Conservation (phyloP, 257 asterid species). For the Solanum habrochaites region DNA sequence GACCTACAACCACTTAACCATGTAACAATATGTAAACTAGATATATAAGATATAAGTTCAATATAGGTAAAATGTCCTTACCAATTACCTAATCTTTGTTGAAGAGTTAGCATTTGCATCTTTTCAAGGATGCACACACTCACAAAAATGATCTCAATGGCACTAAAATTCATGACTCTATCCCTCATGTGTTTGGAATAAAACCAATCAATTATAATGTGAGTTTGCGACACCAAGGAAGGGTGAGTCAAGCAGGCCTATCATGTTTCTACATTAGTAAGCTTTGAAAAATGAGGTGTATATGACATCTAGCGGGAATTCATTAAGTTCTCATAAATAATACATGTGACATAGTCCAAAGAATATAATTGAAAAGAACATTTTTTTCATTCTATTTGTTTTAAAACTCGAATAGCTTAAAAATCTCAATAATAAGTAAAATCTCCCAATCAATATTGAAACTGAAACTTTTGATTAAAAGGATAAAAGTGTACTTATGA, state of each 20-base stretch:
- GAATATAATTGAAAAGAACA: neutral
- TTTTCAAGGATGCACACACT: neutral
- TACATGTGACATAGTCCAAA: fast-evolving
- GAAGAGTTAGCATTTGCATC: neutral
- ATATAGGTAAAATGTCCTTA: neutral
- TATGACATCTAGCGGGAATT: neutral
- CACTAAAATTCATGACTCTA: neutral
- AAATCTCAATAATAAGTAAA: neutral
- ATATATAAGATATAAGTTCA: neutral
- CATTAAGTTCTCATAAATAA: neutral
- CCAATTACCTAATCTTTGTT: neutral
- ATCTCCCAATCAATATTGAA: neutral
- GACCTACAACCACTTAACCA: neutral
- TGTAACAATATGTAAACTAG: neutral
- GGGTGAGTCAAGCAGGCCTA: neutral
- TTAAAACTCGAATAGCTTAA: neutral
- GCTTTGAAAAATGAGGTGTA: neutral
- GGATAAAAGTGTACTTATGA: neutral
- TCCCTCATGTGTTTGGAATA: neutral
- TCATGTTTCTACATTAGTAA: neutral
- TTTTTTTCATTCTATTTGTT: neutral
- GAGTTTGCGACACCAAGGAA: too few relatives aligned
- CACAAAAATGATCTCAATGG: neutral
- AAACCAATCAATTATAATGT: neutral
- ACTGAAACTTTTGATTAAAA: fast-evolving